Evolutionary conservation across 2,329 filamentous ascomycete species (phyloP), one percentile per base, ranked within the genome.

Genomic region (Diaporthe batatas): DNA sequence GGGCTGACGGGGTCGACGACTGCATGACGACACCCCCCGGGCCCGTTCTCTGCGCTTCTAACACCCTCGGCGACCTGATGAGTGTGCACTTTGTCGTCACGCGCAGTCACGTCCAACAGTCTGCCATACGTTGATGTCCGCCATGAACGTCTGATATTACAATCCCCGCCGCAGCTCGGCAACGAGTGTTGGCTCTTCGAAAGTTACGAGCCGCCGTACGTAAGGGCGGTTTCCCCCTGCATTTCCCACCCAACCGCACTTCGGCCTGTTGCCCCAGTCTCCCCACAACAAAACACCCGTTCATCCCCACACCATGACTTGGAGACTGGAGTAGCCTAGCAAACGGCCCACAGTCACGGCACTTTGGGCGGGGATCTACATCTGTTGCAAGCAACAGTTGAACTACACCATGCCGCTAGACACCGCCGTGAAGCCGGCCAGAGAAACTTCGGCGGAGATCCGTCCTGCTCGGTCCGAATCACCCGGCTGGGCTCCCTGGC

Each of bases 381-480:
- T 21, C 14, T 7, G 29, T 51, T 65, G 29, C 44, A 25, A 25
- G 62, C 62, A 36, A 39, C 36, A 12, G 36, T 39, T 39, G 11
- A 36, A 39, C 36, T 14, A 51, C n/a, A 36, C 59, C 29, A 25
- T 14, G 44, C 62, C 62, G 62, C 62, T 65, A 65, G 10, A 53
- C 44, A 51, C 44, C 32, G 10, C 62, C 12, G 16, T 51, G 62
- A 29, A 29, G n/a, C 44, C 14, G 32, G 44, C 44, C 51, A 65
- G 44, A 32, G 12, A 44, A 51, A 23, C 44, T 51, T 65, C 62
- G 44, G 44, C 29, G 62, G 32, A 25, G 47, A 36, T 53, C 62
- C 62, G 62, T 53, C 58, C 32, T 67, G 62, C 44, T 67, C 62
- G 62, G 62, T 67, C 62, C 62, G 62, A 67, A 34, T 67, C 62